phyloP scores from a whole-genome alignment of 2,329 filamentous ascomycete species.

The Zalaria obscura region DNA sequence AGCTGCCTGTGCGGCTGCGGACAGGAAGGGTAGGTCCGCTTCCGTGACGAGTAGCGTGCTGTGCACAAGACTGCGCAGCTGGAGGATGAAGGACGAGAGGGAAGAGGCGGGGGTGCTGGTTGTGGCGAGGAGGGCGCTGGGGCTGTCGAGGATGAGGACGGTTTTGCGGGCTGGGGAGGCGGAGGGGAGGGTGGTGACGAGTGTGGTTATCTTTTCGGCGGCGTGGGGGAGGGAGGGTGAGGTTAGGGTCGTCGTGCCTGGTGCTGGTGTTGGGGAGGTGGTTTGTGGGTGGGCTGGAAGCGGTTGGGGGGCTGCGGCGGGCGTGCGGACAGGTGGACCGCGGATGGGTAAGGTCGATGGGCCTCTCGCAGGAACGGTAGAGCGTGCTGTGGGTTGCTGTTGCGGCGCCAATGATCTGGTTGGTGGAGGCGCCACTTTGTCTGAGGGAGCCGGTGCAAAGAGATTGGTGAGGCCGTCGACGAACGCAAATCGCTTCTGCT shows the following conservation, averaged over 20 bases:
- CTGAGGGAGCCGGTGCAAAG: slow-evolving; percentile 23
- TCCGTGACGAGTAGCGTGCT: slow-evolving; percentile 52
- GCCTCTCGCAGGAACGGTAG: no score
- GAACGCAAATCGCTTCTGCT: slow-evolving; percentile 51
- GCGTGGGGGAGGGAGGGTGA: slow-evolving; percentile 15
- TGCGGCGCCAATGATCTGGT: background rate
- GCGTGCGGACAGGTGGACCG: background rate
- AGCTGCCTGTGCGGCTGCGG: slow-evolving; percentile 25
- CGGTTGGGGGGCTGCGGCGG: background rate
- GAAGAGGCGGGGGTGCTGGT: slow-evolving; percentile 9
- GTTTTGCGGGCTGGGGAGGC: slow-evolving; percentile 12
- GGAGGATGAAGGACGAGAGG: slow-evolving; percentile 17
- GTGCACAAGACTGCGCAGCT: slow-evolving; percentile 41
- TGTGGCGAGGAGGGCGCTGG: slow-evolving; percentile 27
- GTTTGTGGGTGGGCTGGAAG: slow-evolving; percentile 1
- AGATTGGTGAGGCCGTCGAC: slow-evolving; percentile 59
- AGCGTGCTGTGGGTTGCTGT: background rate
- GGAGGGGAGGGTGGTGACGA: slow-evolving; percentile 11
- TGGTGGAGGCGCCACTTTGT: background rate
- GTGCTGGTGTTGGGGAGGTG: slow-evolving; percentile 3
- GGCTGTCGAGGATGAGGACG: slow-evolving; percentile 30
- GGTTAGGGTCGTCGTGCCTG: slow-evolving; percentile 10
- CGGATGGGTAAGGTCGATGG: no score
- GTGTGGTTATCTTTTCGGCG: slow-evolving; percentile 13
- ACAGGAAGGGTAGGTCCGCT: slow-evolving; percentile 59